A percentile compares a stretch with the other conserved stretches of the same genome.
Evolutionary conservation across 805 yeast species (phyloP).

Genomic region (Sporopachydermia lactativora): DNA sequence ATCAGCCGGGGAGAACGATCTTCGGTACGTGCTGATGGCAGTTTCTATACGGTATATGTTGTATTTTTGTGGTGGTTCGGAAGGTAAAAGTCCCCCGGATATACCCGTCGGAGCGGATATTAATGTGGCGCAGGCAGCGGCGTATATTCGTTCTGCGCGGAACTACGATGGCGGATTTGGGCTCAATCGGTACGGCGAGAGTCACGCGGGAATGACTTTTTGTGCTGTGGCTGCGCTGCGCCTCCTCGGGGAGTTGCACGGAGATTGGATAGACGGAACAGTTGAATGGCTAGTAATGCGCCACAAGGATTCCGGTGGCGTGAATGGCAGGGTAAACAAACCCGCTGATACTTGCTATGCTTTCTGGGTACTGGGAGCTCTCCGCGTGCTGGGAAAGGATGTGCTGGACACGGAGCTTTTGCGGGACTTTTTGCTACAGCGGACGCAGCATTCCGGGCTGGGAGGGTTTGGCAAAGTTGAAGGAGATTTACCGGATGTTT

Average conservation of each 20-base stretch:
- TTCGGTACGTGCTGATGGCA: slow-evolving; percentile 67
- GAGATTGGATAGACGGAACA: slow-evolving; percentile 20
- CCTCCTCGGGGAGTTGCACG: slow-evolving; percentile 22
- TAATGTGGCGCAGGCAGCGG: slow-evolving; percentile 24
- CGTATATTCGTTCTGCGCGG: slow-evolving; percentile 25
- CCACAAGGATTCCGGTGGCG: slow-evolving; percentile 64
- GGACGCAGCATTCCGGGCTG: slow-evolving; percentile 43
- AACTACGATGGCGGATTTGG: slow-evolving; percentile 63
- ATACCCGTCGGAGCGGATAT: slow-evolving; percentile 22
- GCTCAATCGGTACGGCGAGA: slow-evolving; percentile 34
- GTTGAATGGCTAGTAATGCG: slow-evolving; percentile 49
- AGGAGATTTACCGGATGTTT: slow-evolving; percentile 41
- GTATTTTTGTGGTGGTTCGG: slow-evolving; percentile 20
- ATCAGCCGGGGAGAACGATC: slow-evolving; percentile 52
- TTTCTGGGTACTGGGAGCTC: slow-evolving; percentile 65
- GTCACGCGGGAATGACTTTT: slow-evolving; percentile 79
- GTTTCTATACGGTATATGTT: slow-evolving; percentile 42
- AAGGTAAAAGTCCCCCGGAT: slow-evolving; percentile 14
- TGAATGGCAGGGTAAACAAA: slow-evolving; percentile 81
- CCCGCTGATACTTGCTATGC: slow-evolving; percentile 77
- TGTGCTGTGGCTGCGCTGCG: slow-evolving; percentile 61
- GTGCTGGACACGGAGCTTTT: slow-evolving; percentile 25
- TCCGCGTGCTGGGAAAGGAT: slow-evolving; percentile 27
- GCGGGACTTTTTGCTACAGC: slow-evolving; percentile 29
- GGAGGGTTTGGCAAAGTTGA: slow-evolving; percentile 75